Base-by-base conservation (phyloP, 208 protist genomes). In the Willaertia magna region DNA sequence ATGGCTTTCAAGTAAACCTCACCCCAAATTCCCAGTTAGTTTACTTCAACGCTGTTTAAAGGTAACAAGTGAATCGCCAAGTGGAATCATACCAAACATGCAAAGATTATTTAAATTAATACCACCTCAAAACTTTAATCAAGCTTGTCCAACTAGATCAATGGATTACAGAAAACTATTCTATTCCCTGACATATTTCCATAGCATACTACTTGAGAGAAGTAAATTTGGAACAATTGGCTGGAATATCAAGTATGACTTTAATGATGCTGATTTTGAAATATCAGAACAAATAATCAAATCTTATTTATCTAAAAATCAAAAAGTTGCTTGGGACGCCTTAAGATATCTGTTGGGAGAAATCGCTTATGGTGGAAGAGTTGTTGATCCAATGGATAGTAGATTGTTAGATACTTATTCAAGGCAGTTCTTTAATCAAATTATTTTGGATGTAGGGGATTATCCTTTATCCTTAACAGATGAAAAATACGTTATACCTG, bases 191-290 rank as follows among this genome's bases (percentile, higher is more conserved):
- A 96, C 95, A 90, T 99, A 97, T 92, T 99, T 99, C 92, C 97
- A 99, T 90, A 94, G 95, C 22, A 91, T 99, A 26, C 90, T 99
- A 67, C 92, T 99, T 47, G 97, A 99, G 91, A 90, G 98, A 44
- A 90, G 96, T 44, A 99, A 99, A 93, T 99, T 99, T 92, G 94
- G 94, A 46, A 97, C 96, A 48, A 91, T 99, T 3, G 98, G 98
- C 78, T 99, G 97, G 93, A 99, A 98, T 91, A 97, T 98, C 39
- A 89, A 95, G 26, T 99, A 99, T 91, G 96, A 98, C 88, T 99
- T 99, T 91, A 98, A 97, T 88, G 93, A 97, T 78, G 96, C 95
- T 26, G 98, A 99, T 91, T 99, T 98, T 85, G 93, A 97, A 84
- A 94, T 97, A 14, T 96, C 92, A 55, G 94, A 97, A 89, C 96